Evolutionary conservation across 306 rosid genomes (phyloP), one percentile per base, ranked within the genome.

Genomic region (Trifolium dubium): DNA sequence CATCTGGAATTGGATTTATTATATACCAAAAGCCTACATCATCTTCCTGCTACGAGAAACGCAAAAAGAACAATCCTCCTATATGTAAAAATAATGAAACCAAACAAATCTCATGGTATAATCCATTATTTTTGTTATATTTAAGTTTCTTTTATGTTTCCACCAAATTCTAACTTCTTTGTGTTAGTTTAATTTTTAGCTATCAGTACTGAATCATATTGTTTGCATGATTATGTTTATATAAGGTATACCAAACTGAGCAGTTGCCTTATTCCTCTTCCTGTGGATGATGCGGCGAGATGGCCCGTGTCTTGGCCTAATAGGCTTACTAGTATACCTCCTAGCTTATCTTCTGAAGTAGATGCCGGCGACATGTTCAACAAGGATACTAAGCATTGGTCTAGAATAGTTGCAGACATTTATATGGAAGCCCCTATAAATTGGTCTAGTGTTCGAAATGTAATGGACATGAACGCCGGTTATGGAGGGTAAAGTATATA

Each of bases 401-500:
- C 93, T 74, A 39, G 79, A 49, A 65, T 94, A 47, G 86, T 92
- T 67, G 82, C 95, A 0, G 80, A 87, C 73, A 86, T 84, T 67
- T 94, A 94, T 80, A 49, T 47, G 30, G 67, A 85, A 29, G 77
- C 74, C 56, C 86, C 89, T 43, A 77, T 94, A 58, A 79, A 92
- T 32, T 94, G 99, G 99, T 65, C 86, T 0, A 88, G 85, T n/a
- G 84, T 94, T 74, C 87, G 97, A 78, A 94, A 94, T 64, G 85
- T 92, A 19, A 79, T 94, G 96, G 99, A 94, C 80, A 90, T 92
- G 96, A 94, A 94, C 85, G 97, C 99, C 60, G 92, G 95, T 79
- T 88, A 82, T 72, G 99, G 92, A 83, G 99, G 99, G 99, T 94
- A 92, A 87, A 78, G 29, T 39, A 44, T 35, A 54, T 40, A 55